Conservation (phyloP, 441 rosid species). For the Gossypium schwendimanii region DNA sequence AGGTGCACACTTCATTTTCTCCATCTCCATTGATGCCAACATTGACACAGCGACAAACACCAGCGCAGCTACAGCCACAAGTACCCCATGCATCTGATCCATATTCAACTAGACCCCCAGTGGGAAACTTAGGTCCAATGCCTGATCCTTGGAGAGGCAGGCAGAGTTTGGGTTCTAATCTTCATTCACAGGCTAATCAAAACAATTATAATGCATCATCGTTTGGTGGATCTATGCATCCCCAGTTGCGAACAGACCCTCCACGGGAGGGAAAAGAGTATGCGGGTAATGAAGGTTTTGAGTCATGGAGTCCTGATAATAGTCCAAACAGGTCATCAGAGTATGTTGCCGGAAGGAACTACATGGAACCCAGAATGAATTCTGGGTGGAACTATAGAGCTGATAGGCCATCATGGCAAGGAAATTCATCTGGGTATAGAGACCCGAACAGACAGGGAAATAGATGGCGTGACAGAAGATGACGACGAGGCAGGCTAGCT, state of each 20-base stretch:
- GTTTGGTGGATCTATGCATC: slow-evolving; percentile 22
- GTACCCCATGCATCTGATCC: slow-evolving; percentile 26
- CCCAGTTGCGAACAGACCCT: slow-evolving; percentile 28
- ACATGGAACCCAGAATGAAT: slow-evolving; percentile 25
- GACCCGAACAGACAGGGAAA: slow-evolving; percentile 42
- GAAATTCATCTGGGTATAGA: slow-evolving; percentile 37
- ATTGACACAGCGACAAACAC: slow-evolving; percentile 11
- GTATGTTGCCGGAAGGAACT: slow-evolving; percentile 31
- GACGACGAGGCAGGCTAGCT: background rate
- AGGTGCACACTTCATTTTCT: slow-evolving; percentile 21
- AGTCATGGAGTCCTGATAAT: slow-evolving; percentile 88
- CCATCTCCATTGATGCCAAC: slow-evolving; percentile 7
- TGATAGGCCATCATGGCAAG: slow-evolving; percentile 43
- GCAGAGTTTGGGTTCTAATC: slow-evolving; percentile 33
- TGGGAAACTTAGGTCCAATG: slow-evolving; percentile 33
- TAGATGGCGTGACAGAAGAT: slow-evolving; percentile 46
- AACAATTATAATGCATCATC: slow-evolving; percentile 26
- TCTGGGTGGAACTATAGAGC: slow-evolving; percentile 29
- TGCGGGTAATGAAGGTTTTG: slow-evolving; percentile 40
- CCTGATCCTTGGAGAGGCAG: slow-evolving; percentile 50
- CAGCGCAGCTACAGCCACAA: slow-evolving; percentile 24
- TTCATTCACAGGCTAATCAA: slow-evolving; percentile 33
- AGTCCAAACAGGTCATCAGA: slow-evolving; percentile 48
- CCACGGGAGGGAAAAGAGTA: slow-evolving; percentile 34
- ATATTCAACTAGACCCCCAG: slow-evolving; percentile 29